Evolutionary conservation across 2,329 filamentous ascomycete genomes (phyloP).

Genomic region (Chaetomiaceae sp.): DNA sequence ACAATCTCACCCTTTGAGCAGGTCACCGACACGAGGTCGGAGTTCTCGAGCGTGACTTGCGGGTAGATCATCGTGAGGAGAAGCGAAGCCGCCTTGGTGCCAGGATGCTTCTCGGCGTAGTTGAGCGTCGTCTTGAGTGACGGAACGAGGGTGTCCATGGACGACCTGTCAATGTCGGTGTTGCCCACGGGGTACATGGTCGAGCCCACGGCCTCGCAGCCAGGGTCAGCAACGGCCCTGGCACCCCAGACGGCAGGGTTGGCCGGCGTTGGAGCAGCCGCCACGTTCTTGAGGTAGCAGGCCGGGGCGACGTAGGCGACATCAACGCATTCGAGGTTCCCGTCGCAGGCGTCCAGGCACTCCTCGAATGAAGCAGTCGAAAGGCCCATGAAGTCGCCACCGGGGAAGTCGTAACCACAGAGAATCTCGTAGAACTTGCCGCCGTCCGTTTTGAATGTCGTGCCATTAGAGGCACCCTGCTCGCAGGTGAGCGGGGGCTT

Average conservation of each 20-base stretch:
- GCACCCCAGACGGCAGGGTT: neutral
- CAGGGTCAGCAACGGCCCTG: neutral
- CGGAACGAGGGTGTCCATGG: neutral
- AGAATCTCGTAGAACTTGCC: neutral
- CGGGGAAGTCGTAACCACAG: conserved; percentile 2
- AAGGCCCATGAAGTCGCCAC: neutral
- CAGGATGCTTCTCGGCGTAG: conserved; percentile 1
- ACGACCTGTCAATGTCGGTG: conserved; percentile 1
- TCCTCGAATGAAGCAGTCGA: neutral
- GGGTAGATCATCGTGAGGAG: neutral
- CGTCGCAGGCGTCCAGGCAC: conserved; percentile 2
- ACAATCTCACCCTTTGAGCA: neutral
- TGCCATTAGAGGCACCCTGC: neutral
- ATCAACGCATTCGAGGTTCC: neutral
- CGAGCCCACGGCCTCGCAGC: neutral
- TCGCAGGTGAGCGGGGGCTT: conserved; percentile 6
- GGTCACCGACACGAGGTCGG: neutral
- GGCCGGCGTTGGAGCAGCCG: too few relatives aligned
- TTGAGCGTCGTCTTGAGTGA: neutral
- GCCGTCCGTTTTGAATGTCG: neutral
- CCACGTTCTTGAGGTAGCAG: neutral
- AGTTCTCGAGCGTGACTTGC: neutral
- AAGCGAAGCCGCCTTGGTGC: neutral
- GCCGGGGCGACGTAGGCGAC: conserved; percentile 4
- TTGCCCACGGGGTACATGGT: neutral